Evolutionary conservation across 805 yeast genomes (phyloP), one percentile per base, ranked within the genome.

Genomic region (Phaffomyces opuntiae): DNA sequence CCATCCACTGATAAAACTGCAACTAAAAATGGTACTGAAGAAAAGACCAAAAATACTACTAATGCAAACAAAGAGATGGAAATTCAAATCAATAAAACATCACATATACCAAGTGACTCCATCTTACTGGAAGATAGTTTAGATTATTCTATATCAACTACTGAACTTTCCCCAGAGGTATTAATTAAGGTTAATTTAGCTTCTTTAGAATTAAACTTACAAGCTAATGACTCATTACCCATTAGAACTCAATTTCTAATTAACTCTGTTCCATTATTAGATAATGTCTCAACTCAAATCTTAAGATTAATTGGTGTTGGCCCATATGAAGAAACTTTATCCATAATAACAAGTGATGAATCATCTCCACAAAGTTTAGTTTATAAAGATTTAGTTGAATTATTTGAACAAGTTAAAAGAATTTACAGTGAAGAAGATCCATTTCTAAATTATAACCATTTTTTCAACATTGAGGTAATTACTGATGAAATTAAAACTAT

Each of bases 201-300:
- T 0, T 80, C 84, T 2, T 63, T 81, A 35, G 86, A 87, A 2
- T 61, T 81, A 43, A 73, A 79, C 4, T 59, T 80, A 6, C 70
- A 76, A 2, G 80, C 85, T 2, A 78, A 83, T 11, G 75, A 70
- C 37, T 66, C 72, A 50, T 62, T 68, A n/a, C 69, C 72, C 2
- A 48, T 62, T 21, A 74, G 86, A 54, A 73, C 80, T 17, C 88
- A 83, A 57, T 67, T 84, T 36, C 67, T 81, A 27, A 68, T 84
- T 45, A 81, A 82, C 53, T 75, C 89, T 0, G 64, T 89, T 37
- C 90, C 95, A 0, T 75, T 87, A 1, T 65, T 90, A 49, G 96
- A 89, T 58, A 87, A 87, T 53, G 70, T 90, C 44, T 79, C 96
- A 0, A 77, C 89, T 1, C 97, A 90, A 60, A 69, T 90, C 17